Percentiles rank a stretch among this genome's conserved stretches.
phyloP scores from a whole-genome alignment of 2,329 filamentous ascomycete genomes.

The Paraphaeosphaeria minitans region DNA sequence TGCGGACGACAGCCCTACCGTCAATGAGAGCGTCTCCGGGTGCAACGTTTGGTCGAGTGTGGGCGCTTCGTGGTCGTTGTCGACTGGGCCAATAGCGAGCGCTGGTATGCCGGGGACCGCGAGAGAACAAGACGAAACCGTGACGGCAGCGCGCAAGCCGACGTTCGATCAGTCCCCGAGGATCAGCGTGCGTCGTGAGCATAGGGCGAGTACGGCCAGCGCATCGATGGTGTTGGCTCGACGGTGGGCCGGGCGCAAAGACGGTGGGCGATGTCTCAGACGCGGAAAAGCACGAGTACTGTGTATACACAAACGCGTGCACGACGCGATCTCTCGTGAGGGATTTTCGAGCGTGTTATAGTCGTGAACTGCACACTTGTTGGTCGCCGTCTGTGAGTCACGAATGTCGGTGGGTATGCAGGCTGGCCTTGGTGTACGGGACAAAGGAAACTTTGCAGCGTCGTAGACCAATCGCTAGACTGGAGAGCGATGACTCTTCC shows the following conservation, averaged over 20 bases:
- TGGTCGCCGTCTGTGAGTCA: slow-evolving; percentile 45
- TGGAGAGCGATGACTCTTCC: slow-evolving; percentile 39
- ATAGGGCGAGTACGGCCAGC: slow-evolving; percentile 22
- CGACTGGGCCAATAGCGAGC: slow-evolving; percentile 28
- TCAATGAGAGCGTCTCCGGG: slow-evolving; percentile 32
- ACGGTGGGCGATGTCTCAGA: slow-evolving; percentile 40
- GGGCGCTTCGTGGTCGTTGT: slow-evolving; percentile 39
- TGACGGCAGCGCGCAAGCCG: slow-evolving; percentile 24
- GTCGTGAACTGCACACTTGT: slow-evolving; percentile 36
- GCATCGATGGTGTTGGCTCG: slow-evolving; percentile 12
- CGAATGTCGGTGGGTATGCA: slow-evolving; percentile 27
- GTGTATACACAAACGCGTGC: slow-evolving; percentile 37
- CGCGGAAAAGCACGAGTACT: slow-evolving; percentile 31
- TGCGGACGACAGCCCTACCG: slow-evolving; percentile 22
- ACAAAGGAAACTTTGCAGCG: slow-evolving; percentile 41
- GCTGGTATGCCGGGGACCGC: slow-evolving; percentile 13
- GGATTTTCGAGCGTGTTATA: slow-evolving; percentile 44
- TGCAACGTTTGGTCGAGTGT: slow-evolving; percentile 32
- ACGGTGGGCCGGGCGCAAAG: slow-evolving; percentile 18
- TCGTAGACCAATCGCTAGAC: slow-evolving; percentile 38
- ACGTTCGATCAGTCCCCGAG: slow-evolving; percentile 21
- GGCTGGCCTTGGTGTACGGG: slow-evolving; percentile 37
- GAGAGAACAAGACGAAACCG: slow-evolving; percentile 19
- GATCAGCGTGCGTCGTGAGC: neutral
- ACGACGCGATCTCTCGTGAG: slow-evolving; percentile 34